phyloP scores from a whole-genome alignment of 768 basidiomycete species.

The Krasilnikovozyma curviuscula region DNA sequence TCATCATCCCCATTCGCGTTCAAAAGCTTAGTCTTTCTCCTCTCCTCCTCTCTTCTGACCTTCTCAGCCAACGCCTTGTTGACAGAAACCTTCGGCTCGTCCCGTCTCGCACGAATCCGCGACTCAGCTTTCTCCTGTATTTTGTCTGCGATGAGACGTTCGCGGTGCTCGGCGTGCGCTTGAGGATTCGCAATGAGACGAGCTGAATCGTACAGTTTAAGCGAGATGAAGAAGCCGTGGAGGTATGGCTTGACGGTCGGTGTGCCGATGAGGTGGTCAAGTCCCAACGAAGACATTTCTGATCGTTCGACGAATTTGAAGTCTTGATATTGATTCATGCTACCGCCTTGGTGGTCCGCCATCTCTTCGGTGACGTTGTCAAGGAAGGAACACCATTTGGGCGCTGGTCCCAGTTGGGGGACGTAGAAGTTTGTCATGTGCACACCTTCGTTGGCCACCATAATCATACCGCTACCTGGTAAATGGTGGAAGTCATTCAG shows the following conservation, averaged over 20 bases:
- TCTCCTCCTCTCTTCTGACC: conserved; percentile 35
- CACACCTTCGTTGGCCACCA: conserved; percentile 92
- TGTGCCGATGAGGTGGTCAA: conserved; percentile 87
- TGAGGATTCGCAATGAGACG: conserved; percentile 91
- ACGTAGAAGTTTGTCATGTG: conserved; percentile 88
- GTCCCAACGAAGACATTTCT: conserved; percentile 71
- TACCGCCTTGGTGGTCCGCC: conserved; percentile 56
- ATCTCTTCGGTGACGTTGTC: conserved; percentile 98
- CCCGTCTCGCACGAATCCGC: conserved; percentile 68
- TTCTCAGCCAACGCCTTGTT: conserved; percentile 76
- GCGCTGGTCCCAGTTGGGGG: conserved; percentile 88
- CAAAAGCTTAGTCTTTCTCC: conserved; percentile 22
- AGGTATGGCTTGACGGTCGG: conserved; percentile 95
- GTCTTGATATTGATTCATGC: conserved; percentile 68
- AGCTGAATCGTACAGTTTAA: conserved; percentile 89
- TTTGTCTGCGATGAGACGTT: conserved; percentile 66
- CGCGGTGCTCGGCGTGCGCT: conserved; percentile 82
- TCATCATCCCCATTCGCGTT: conserved; percentile 12
- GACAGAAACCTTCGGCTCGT: conserved; percentile 37
- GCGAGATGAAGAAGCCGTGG: conserved; percentile 96
- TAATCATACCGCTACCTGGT: conserved; percentile 66
- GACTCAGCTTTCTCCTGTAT: conserved; percentile 86
- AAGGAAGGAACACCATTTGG: conserved; percentile 90
- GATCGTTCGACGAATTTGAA: conserved; percentile 86
- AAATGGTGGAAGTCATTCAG: conserved; percentile 81